Conservation (phyloP, 768 basidiomycete genomes). For the Leccinum imitatum region DNA sequence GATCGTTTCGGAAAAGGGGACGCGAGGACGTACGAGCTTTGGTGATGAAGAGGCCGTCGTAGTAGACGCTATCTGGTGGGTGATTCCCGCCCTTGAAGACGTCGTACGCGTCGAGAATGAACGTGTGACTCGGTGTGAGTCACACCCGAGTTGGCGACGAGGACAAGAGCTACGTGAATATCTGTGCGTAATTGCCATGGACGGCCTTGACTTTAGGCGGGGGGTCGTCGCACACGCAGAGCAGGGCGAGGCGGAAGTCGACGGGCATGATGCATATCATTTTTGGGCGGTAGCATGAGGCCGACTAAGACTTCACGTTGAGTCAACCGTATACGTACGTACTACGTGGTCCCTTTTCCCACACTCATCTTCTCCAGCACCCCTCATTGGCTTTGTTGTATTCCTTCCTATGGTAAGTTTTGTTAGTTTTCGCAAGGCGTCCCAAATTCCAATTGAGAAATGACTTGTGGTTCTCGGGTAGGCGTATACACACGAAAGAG, state of each 20-base stretch:
- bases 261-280: background rate
- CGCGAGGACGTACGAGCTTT: constrained; percentile 74
- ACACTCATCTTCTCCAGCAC: constrained; percentile 23
- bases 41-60: constrained; percentile 74
- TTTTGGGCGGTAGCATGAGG: too few species aligned
- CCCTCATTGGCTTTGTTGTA: constrained; percentile 37
- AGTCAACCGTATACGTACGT: too few species aligned
- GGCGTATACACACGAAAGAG: constrained; percentile 26
- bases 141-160: constrained; percentile 25
- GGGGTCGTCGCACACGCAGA: constrained; percentile 60
- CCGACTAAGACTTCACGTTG: too few species aligned
- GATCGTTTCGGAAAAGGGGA: background rate
- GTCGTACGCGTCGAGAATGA: constrained; percentile 67
- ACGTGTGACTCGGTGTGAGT: constrained; percentile 26
- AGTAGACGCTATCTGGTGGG: constrained; percentile 51
- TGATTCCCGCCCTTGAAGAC: constrained; percentile 73
- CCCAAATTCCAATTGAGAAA: constrained; percentile 17
- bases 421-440: background rate
- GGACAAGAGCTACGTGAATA: constrained; percentile 51
- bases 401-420: constrained; percentile 39
- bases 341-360: constrained; percentile 12
- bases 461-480: constrained; percentile 8
- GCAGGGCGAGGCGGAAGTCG: constrained; percentile 42
- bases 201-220: constrained; percentile 41
- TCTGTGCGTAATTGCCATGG: constrained; percentile 55